phyloP scores from a whole-genome alignment of 805 yeast genomes.

The Wickerhamomyces bovis region DNA sequence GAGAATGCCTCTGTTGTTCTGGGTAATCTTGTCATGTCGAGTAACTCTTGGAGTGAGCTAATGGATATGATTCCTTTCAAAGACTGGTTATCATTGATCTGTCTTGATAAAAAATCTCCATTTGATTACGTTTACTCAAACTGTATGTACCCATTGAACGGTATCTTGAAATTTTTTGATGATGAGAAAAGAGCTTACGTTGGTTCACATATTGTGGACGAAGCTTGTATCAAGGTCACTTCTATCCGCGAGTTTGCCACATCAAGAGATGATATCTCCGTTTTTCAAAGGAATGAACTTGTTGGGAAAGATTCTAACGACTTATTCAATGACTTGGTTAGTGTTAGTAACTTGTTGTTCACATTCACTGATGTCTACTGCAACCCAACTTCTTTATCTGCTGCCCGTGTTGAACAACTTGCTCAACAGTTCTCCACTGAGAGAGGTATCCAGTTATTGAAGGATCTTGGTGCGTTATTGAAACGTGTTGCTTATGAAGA shows the following conservation, averaged over 20 bases:
- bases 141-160: constrained; percentile 46
- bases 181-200: constrained; percentile 48
- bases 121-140: constrained; percentile 55
- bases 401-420: constrained; percentile 28
- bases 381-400: constrained; percentile 44
- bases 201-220: constrained; percentile 29
- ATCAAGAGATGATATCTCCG: constrained; percentile 18
- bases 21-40: constrained; percentile 43
- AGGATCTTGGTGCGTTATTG: constrained; percentile 39
- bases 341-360: constrained; percentile 39
- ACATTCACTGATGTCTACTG: constrained; percentile 52
- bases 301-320: constrained; percentile 14
- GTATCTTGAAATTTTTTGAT: constrained; percentile 51
- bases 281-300: constrained; percentile 21
- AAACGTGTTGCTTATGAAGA: constrained; percentile 55
- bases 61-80: constrained; percentile 32
- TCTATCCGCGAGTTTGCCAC: constrained; percentile 24
- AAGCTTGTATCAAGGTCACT: constrained; percentile 27
- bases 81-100: constrained; percentile 43
- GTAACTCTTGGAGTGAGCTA: constrained; percentile 23
- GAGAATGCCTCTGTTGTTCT: constrained; percentile 44
- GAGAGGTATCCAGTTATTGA: constrained; percentile 35
- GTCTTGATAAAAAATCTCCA: constrained; percentile 49
- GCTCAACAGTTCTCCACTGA: constrained; percentile 36
- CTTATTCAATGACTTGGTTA: constrained; percentile 27